A percentile compares a stretch with the other conserved stretches of the same genome.
These are phyloP conservation scores for Avena insularis DNA, from an alignment of 176 grass and related monocot genomes.

Conservation along the genomic window DNA sequence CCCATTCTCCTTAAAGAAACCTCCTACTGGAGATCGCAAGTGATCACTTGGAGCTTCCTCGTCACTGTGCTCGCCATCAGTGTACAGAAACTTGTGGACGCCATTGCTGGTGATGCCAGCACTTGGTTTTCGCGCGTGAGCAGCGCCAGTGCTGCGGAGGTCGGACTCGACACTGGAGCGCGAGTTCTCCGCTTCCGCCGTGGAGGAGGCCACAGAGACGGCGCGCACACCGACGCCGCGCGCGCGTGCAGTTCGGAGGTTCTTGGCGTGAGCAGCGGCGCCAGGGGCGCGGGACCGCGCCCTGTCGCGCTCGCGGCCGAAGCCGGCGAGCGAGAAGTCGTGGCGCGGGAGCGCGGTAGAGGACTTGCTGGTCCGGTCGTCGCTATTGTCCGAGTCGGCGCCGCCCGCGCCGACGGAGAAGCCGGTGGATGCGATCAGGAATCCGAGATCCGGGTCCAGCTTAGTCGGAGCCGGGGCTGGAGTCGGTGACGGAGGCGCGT, in stretches of 20 bases:
- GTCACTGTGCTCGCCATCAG: conserved; percentile 61
- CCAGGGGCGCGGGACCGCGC: conserved; percentile 42
- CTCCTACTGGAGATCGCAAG: conserved; percentile 33
- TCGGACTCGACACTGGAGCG: conserved; percentile 68
- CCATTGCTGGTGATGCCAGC: conserved; percentile 53
- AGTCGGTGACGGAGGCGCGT: conserved; percentile 32
- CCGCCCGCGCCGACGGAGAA: conserved; percentile 74
- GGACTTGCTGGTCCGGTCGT: conserved; percentile 80
- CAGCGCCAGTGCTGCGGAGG: conserved; percentile 41
- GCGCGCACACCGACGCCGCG: conserved; percentile 39
- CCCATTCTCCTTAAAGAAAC: conserved; percentile 64
- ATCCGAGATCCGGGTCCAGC: conserved; percentile 56
- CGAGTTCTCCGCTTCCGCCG: conserved; percentile 71
- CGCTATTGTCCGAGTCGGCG: conserved; percentile 87
- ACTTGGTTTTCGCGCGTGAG: conserved; percentile 22
- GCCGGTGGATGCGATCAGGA: conserved; percentile 58
- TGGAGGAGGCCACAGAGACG: neutral
- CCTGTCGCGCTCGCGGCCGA: conserved; percentile 55
- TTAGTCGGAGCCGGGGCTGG: conserved; percentile 40
- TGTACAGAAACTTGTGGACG: conserved; percentile 58
- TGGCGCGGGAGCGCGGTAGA: conserved; percentile 58
- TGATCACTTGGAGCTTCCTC: conserved; percentile 54
- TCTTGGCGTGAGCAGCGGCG: conserved; percentile 39
- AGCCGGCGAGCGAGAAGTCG: conserved; percentile 50
- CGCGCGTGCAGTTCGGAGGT: conserved; percentile 35